phyloP scores from a whole-genome alignment of 495 filamentous ascomycete genomes.

The Apiosordaria backusii region DNA sequence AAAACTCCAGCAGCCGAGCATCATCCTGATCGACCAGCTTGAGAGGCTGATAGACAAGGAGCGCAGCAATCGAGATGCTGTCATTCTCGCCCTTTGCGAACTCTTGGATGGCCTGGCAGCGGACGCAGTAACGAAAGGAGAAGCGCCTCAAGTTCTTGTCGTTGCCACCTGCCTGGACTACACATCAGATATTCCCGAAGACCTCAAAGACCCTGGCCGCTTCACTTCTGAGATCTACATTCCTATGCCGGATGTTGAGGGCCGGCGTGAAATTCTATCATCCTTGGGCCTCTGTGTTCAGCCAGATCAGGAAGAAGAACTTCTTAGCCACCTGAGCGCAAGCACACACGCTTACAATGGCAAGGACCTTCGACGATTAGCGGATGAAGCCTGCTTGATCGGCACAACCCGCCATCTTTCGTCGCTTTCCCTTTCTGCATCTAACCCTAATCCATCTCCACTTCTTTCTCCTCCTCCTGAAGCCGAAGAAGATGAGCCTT shows the following conservation, averaged over 20 bases:
- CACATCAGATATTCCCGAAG: constrained; percentile 69
- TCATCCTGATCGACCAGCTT: constrained; percentile 79
- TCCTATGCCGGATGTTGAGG: constrained; percentile 68
- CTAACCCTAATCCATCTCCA: neutral
- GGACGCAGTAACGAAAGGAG: constrained; percentile 32
- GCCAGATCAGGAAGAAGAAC: constrained; percentile 34
- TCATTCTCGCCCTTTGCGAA: constrained; percentile 49
- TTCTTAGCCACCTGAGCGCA: constrained; percentile 45
- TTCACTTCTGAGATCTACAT: constrained; percentile 73
- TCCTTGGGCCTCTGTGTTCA: constrained; percentile 40
- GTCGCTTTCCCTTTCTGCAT: neutral
- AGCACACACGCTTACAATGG: constrained; percentile 54
- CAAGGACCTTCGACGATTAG: constrained; percentile 44
- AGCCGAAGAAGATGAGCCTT: neutral
- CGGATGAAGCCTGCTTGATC: constrained; percentile 37
- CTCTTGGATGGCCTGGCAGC: constrained; percentile 50
- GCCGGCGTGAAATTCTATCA: constrained; percentile 71
- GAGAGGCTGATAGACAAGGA: constrained; percentile 70
- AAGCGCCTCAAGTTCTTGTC: constrained; percentile 52
- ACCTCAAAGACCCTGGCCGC: constrained; percentile 62
- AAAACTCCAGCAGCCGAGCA: constrained; percentile 65
- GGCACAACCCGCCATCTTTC: constrained; percentile 17
- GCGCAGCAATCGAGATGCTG: constrained; percentile 42
- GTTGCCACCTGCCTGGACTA: constrained; percentile 72
- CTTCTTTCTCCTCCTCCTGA: constrained; percentile 11